Evolutionary conservation across 768 basidiomycete genomes (phyloP).

Genomic region (Podaxis rugospora): DNA sequence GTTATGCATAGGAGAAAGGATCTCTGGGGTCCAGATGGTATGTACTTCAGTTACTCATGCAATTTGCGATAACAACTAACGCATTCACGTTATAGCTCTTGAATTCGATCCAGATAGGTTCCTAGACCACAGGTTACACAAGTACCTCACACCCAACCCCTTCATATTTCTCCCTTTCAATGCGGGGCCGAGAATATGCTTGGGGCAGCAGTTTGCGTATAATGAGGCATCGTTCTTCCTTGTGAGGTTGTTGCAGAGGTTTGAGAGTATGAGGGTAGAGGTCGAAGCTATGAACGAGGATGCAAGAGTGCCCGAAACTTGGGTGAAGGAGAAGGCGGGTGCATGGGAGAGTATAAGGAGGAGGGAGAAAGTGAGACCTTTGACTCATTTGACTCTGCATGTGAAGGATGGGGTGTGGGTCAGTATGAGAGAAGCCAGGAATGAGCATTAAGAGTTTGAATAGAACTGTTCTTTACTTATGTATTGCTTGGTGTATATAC

Average conservation of each 20-base stretch:
- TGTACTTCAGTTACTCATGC: background rate
- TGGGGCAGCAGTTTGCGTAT: slow-evolving; percentile 48
- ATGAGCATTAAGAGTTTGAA: background rate
- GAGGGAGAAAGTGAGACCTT: slow-evolving; percentile 29
- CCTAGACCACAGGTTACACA: slow-evolving; percentile 53
- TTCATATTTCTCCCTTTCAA: slow-evolving; percentile 55
- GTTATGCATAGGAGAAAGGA: slow-evolving; percentile 60
- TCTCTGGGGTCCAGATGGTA: slow-evolving; percentile 68
- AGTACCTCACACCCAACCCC: slow-evolving; percentile 52
- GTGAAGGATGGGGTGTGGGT: slow-evolving; percentile 43
- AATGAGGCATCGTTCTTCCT: slow-evolving; percentile 45
- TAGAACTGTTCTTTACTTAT: background rate
- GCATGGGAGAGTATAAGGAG: slow-evolving; percentile 23
- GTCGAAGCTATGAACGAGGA: slow-evolving; percentile 30
- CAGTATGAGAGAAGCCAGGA: slow-evolving; percentile 29
- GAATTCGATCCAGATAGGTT: slow-evolving; percentile 66
- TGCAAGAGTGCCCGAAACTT: slow-evolving; percentile 31
- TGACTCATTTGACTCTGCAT: slow-evolving; percentile 33
- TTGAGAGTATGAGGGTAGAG: slow-evolving; percentile 36
- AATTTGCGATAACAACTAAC: background rate
- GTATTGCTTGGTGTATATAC: background rate
- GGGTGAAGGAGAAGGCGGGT: slow-evolving; percentile 20
- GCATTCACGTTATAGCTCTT: slow-evolving; percentile 30
- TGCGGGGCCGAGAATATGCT: slow-evolving; percentile 45
- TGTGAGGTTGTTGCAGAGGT: slow-evolving; percentile 44